These are phyloP conservation scores for Candolleomyces efflorescens DNA, from an alignment of 768 basidiomycete genomes.

Conservation along the genomic window DNA sequence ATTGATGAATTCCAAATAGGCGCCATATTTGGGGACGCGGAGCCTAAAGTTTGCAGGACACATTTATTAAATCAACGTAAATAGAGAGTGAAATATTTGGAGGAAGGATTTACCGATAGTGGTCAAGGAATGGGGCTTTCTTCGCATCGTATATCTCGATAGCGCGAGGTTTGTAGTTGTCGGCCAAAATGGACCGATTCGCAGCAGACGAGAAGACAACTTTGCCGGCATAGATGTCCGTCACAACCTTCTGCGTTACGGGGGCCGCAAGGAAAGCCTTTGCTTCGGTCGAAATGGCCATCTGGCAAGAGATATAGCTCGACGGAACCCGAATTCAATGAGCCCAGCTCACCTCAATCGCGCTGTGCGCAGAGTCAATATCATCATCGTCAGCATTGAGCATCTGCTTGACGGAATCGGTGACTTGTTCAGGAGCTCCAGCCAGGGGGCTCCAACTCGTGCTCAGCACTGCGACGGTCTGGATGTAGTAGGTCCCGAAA, in stretches of 20 bases:
- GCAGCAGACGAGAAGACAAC: constrained; percentile 62
- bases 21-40: constrained; percentile 78
- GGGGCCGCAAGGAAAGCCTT: constrained; percentile 83
- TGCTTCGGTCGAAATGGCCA: constrained; percentile 83
- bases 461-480: constrained; percentile 74
- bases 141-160: constrained; percentile 71
- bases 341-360: constrained; percentile 65
- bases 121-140: constrained; percentile 71
- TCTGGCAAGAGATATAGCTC: constrained; percentile 35
- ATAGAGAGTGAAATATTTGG: no score
- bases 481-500: constrained; percentile 72
- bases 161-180: constrained; percentile 80
- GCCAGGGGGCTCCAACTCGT: constrained; percentile 82
- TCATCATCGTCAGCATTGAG: constrained; percentile 57
- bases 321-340: not conserved
- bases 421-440: constrained; percentile 62
- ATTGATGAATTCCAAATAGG: constrained; percentile 74
- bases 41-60: constrained; percentile 40
- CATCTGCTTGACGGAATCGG: constrained; percentile 59
- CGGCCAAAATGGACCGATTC: constrained; percentile 75
- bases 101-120: constrained; percentile 54
- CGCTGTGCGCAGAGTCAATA: constrained; percentile 69
- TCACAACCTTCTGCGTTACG: constrained; percentile 81
- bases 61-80: no score
- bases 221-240: constrained; percentile 81